A percentile compares a stretch with the other conserved stretches of the same genome.
These are phyloP conservation scores for Floccularia luteovirens DNA, from an alignment of 768 basidiomycete species.

Conservation along the genomic window DNA sequence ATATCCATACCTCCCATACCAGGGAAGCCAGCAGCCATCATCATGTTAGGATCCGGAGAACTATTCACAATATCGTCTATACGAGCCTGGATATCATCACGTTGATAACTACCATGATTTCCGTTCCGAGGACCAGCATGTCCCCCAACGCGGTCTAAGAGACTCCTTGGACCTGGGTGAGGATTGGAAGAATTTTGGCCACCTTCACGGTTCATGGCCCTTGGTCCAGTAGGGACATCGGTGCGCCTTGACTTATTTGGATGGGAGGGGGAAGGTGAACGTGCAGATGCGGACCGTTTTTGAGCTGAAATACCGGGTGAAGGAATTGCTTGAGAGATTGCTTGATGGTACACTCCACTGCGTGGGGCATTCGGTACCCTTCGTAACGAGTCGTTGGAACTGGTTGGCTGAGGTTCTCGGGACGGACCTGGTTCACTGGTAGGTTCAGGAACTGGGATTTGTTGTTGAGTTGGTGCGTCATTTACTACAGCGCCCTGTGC, in stretches of 20 bases:
- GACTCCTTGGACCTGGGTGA: conserved; percentile 43
- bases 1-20: conserved; percentile 52
- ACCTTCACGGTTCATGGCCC: conserved; percentile 63
- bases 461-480: conserved; percentile 30
- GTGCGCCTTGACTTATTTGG: conserved; percentile 68
- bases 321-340: conserved; percentile 57
- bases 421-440: conserved; percentile 18
- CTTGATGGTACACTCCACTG: conserved; percentile 63
- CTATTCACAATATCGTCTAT: conserved; percentile 70
- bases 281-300: conserved; percentile 59
- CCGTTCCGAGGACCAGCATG: conserved; percentile 29
- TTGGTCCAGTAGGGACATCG: conserved; percentile 78
- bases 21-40: conserved; percentile 40
- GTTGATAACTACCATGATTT: conserved; percentile 27
- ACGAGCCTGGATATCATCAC: conserved; percentile 71
- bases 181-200: conserved; percentile 17
- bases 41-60: conserved; percentile 49
- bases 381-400: conserved; percentile 31
- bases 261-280: conserved; percentile 58
- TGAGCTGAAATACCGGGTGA: conserved; percentile 40
- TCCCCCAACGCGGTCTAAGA: conserved; percentile 78
- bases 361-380: conserved; percentile 43
- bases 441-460: conserved; percentile 25
- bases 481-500: conserved; percentile 57
- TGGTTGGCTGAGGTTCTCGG: conserved; percentile 21